A percentile compares a stretch with the other conserved stretches of the same genome.
These are phyloP conservation scores for Talaromyces sp. DNA, from an alignment of 2,329 filamentous ascomycete species.

Conservation along the genomic window DNA sequence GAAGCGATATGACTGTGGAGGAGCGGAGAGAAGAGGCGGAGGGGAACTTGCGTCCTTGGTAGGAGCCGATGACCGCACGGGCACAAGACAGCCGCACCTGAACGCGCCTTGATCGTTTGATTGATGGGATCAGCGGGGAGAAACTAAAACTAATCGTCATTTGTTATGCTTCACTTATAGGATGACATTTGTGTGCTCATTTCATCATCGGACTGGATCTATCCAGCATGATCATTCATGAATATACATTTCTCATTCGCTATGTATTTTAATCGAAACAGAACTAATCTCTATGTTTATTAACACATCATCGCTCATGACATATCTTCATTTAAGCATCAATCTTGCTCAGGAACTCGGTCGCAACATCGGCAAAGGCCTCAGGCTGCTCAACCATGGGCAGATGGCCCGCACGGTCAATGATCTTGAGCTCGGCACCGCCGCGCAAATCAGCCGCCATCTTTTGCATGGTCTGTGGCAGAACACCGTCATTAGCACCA, in stretches of 20 bases:
- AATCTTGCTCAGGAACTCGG: slow-evolving; percentile 54
- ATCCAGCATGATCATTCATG: background rate
- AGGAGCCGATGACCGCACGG: slow-evolving; percentile 18
- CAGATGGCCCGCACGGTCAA: slow-evolving; percentile 74
- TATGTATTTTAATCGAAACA: background rate
- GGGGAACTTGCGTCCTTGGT: slow-evolving; percentile 18
- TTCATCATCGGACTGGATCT: too few species aligned
- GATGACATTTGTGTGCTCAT: too few species aligned
- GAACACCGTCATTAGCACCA: slow-evolving; percentile 71
- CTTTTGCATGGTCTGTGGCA: slow-evolving; percentile 78
- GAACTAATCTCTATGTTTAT: background rate
- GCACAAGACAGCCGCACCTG: slow-evolving; percentile 17
- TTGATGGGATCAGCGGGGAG: background rate
- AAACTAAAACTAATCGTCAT: background rate
- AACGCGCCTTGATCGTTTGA: background rate
- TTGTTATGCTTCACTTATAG: background rate
- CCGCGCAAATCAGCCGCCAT: slow-evolving; percentile 64
- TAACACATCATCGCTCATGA: background rate
- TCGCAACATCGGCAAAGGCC: slow-evolving; percentile 67
- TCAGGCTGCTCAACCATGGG: slow-evolving; percentile 79
- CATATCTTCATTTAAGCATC: slow-evolving; percentile 15
- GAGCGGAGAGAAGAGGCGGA: slow-evolving; percentile 14
- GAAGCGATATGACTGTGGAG: slow-evolving; percentile 2
- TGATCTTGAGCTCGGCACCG: slow-evolving; percentile 63
- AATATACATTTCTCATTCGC: slow-evolving; percentile 2